Evolutionary conservation across 2,329 filamentous ascomycete species (phyloP).

Genomic region (Colletotrichum theobromicola): DNA sequence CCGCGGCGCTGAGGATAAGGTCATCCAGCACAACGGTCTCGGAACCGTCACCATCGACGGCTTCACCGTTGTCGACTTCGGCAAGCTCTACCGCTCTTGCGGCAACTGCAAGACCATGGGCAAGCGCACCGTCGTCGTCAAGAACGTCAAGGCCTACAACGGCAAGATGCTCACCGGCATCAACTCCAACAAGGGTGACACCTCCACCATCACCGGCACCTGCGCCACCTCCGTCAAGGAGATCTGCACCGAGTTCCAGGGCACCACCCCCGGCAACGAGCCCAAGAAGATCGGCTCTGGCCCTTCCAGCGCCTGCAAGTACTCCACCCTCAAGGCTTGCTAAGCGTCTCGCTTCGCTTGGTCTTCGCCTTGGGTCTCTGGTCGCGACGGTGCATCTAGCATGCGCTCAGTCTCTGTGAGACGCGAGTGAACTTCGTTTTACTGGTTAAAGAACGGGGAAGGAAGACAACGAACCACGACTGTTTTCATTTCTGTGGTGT

Average conservation of each 20-base stretch:
- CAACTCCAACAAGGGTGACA: constrained; percentile 24
- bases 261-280: constrained; percentile 22
- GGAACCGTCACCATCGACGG: constrained; percentile 23
- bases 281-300: constrained; percentile 18
- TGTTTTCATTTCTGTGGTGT: constrained; percentile 14
- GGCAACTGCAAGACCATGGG: constrained; percentile 24
- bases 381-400: background rate
- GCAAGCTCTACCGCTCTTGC: constrained; percentile 24
- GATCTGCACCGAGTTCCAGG: constrained; percentile 23
- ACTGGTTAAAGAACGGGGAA: constrained; percentile 5
- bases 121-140: constrained; percentile 20
- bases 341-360: constrained; percentile 1
- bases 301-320: constrained; percentile 2
- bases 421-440: constrained; percentile 1
- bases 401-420: background rate
- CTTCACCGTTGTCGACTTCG: constrained; percentile 21
- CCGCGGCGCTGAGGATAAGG: constrained; percentile 19
- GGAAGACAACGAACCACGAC: background rate
- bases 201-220: constrained; percentile 21
- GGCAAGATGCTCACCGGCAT: constrained; percentile 23
- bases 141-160: constrained; percentile 25
- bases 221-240: constrained; percentile 23
- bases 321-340: constrained; percentile 17
- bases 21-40: constrained; percentile 23
- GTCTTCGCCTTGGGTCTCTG: background rate